phyloP scores from a whole-genome alignment of 805 yeast genomes.

The Saturnispora mendoncae region DNA sequence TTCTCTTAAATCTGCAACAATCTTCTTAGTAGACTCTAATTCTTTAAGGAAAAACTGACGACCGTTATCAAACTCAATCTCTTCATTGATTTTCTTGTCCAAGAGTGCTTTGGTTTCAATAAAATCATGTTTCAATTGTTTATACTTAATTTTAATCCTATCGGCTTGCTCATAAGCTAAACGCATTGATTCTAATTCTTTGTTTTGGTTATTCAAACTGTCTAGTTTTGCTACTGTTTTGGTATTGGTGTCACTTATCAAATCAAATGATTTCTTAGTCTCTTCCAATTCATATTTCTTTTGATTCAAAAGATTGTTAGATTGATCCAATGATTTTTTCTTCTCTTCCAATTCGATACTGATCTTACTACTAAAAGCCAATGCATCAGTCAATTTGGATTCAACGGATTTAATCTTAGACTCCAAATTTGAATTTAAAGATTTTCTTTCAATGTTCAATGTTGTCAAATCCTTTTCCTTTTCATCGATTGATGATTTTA shows the following conservation, averaged over 20 bases:
- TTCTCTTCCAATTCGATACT: constrained; percentile 20
- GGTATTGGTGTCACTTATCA: constrained; percentile 5
- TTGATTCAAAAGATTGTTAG: constrained; percentile 27
- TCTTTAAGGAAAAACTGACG: constrained; percentile 36
- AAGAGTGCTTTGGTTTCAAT: constrained; percentile 34
- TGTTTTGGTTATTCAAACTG: neutral
- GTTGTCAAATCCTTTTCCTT: constrained; percentile 29
- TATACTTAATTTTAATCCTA: constrained; percentile 24
- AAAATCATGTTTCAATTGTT: constrained; percentile 39
- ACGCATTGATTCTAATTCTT: constrained; percentile 15
- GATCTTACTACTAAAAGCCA: constrained; percentile 18
- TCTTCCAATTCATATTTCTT: constrained; percentile 30
- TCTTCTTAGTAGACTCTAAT: constrained; percentile 29
- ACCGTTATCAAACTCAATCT: constrained; percentile 36
- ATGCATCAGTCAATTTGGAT: constrained; percentile 4
- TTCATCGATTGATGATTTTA: constrained; percentile 22
- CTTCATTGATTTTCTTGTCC: constrained; percentile 36
- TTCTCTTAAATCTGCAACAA: constrained; percentile 22
- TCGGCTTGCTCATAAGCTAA: constrained; percentile 24
- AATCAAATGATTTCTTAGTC: constrained; percentile 10
- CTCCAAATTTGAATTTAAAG: constrained; percentile 3
- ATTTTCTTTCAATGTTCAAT: constrained; percentile 11
- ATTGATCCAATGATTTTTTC: constrained; percentile 24
- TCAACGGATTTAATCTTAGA: constrained; percentile 5
- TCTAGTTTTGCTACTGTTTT: neutral